A percentile compares a stretch with the other conserved stretches of the same genome.
Evolutionary conservation across 306 rosid species (phyloP).

Genomic region (Ochetophila trinervis): DNA sequence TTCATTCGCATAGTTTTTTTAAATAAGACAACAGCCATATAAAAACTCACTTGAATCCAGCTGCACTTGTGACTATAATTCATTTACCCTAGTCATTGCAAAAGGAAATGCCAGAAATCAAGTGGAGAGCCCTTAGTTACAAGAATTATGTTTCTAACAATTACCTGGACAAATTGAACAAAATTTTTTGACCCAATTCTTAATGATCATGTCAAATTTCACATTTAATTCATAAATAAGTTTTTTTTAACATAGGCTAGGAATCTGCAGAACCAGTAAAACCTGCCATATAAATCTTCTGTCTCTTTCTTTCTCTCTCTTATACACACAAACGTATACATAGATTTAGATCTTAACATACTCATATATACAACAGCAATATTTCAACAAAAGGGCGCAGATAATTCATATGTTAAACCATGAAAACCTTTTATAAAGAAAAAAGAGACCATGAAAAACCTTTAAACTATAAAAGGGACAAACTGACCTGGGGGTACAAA

Average conservation of each 20-base stretch:
- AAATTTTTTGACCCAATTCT: too few relatives aligned
- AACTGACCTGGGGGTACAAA: slow-evolving; percentile 41
- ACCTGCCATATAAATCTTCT: too few relatives aligned
- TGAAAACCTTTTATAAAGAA: neutral
- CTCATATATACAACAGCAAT: neutral
- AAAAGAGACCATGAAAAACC: too few relatives aligned
- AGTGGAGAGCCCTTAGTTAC: too few relatives aligned
- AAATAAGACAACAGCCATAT: neutral
- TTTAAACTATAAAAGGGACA: neutral
- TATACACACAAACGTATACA: neutral
- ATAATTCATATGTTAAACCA: neutral
- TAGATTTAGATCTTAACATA: too few relatives aligned
- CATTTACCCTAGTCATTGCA: neutral
- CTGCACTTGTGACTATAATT: neutral
- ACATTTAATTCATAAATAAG: too few relatives aligned
- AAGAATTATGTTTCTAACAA: too few relatives aligned
- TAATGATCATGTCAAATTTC: too few relatives aligned
- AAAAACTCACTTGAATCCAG: neutral
- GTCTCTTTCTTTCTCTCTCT: neutral
- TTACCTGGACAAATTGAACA: too few relatives aligned
- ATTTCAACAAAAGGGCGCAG: neutral
- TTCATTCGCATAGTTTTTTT: neutral
- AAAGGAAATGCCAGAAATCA: neutral
- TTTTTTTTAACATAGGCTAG: too few relatives aligned
- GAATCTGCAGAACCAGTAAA: too few relatives aligned